These are phyloP conservation scores for Phanerochaete carnosa DNA, from an alignment of 768 basidiomycete species.

Conservation along the genomic window DNA sequence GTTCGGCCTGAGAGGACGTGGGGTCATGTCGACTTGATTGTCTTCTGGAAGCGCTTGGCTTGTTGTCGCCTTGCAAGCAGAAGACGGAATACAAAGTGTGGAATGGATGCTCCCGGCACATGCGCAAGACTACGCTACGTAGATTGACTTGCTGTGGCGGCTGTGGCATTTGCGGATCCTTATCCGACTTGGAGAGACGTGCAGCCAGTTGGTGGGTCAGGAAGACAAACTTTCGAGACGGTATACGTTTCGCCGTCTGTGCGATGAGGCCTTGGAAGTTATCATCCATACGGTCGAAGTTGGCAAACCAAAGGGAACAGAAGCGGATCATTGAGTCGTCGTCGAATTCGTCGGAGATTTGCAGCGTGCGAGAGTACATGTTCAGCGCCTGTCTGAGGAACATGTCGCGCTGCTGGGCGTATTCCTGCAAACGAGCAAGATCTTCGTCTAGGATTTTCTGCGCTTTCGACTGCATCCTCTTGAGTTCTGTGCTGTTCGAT, in stretches of 20 bases:
- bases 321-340: constrained; percentile 77
- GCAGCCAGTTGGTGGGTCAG: constrained; percentile 92
- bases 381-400: constrained; percentile 76
- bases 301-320: constrained; percentile 89
- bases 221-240: constrained; percentile 87
- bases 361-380: constrained; percentile 82
- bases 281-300: constrained; percentile 55
- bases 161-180: constrained; percentile 15
- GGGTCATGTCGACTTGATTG: constrained; percentile 23
- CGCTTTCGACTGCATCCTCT: constrained; percentile 37
- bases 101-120: constrained; percentile 91
- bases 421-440: constrained; percentile 37
- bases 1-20: constrained; percentile 49
- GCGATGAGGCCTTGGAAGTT: constrained; percentile 39
- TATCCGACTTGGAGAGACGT: constrained; percentile 54
- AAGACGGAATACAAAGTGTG: constrained; percentile 90
- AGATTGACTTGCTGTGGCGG: constrained; percentile 52
- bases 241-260: constrained; percentile 53
- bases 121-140: constrained; percentile 60
- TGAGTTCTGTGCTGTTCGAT: constrained; percentile 24
- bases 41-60: constrained; percentile 38
- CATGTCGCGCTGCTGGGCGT: constrained; percentile 41
- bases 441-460: constrained; percentile 53
- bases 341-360: constrained; percentile 68
- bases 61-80: constrained; percentile 43